These are phyloP conservation scores for Penicillium griseofulvum DNA, from an alignment of 2,329 filamentous ascomycete species.

Conservation along the genomic window DNA sequence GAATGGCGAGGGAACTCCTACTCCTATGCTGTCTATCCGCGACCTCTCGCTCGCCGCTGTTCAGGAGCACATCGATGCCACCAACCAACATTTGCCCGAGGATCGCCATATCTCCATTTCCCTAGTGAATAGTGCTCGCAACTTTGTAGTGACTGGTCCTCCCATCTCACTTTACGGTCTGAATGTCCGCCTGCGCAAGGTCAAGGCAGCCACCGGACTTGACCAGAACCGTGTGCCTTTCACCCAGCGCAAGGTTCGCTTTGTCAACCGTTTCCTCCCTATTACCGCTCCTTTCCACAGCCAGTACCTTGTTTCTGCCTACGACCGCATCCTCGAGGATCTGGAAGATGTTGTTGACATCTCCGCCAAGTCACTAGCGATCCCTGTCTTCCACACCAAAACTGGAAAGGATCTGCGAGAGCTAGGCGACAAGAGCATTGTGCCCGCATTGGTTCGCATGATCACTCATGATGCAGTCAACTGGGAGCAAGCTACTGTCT, in stretches of 20 bases:
- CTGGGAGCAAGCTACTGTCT: conserved; percentile 93
- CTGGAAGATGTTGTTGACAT: conserved; percentile 79
- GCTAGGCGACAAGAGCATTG: conserved; percentile 70
- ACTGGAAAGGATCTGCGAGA: conserved; percentile 79
- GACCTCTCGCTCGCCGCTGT: conserved; percentile 85
- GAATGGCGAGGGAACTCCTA: conserved; percentile 90
- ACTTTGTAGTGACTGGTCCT: conserved; percentile 93
- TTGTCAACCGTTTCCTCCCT: conserved; percentile 93
- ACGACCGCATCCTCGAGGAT: conserved; percentile 79
- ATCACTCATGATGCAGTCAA: conserved; percentile 93
- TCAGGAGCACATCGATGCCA: conserved; percentile 93
- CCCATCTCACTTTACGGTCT: conserved; percentile 95
- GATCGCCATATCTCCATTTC: conserved; percentile 95
- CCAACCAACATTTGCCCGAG: conserved; percentile 90
- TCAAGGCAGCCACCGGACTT: conserved; percentile 94
- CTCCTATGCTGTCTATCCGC: conserved; percentile 96
- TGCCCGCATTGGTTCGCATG: conserved; percentile 82
- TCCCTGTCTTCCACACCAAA: conserved; percentile 87
- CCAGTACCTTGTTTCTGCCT: conserved; percentile 81
- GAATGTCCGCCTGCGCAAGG: conserved; percentile 90
- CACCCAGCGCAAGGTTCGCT: conserved; percentile 93
- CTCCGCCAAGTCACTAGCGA: conserved; percentile 68
- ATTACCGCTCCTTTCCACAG: conserved; percentile 99
- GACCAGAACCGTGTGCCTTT: conserved; percentile 93
- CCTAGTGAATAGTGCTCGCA: conserved; percentile 92